A percentile compares a stretch with the other conserved stretches of the same genome.
phyloP scores from a whole-genome alignment of 306 rosid genomes.

The Astragalus glycyphyllos region DNA sequence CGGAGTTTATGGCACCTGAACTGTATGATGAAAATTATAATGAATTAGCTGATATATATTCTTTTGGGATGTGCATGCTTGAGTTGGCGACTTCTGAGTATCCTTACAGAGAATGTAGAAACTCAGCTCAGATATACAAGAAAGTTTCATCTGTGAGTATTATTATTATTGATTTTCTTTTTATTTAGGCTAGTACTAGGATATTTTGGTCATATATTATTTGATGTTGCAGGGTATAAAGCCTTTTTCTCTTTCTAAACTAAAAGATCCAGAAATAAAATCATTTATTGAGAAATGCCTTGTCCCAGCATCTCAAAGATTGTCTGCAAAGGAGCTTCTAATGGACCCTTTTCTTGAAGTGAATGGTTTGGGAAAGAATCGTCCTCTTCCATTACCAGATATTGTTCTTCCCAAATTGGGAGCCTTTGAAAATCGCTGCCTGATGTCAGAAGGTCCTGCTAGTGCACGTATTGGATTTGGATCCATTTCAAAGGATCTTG shows the following conservation, averaged over 20 bases:
- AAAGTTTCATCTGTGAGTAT: constrained; percentile 32
- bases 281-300: constrained; percentile 42
- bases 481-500: constrained; percentile 28
- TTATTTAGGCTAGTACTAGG: neutral
- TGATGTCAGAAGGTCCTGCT: constrained; percentile 38
- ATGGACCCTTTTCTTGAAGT: constrained; percentile 42
- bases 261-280: constrained; percentile 47
- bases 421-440: constrained; percentile 32
- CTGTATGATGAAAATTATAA: constrained; percentile 60
- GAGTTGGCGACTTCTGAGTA: constrained; percentile 35
- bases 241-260: constrained; percentile 45
- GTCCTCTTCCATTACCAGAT: constrained; percentile 35
- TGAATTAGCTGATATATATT: constrained; percentile 59
- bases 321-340: constrained; percentile 48
- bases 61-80: constrained; percentile 52
- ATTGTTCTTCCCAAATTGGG: constrained; percentile 23
- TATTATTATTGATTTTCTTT: neutral
- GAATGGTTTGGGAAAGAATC: constrained; percentile 3
- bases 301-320: constrained; percentile 46
- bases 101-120: constrained; percentile 37
- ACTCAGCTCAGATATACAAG: constrained; percentile 33
- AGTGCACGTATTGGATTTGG: constrained; percentile 35
- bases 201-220: neutral
- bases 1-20: constrained; percentile 68
- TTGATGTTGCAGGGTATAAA: constrained; percentile 46